Evolutionary conservation across 352 stramenopile species (phyloP).

Genomic region (Phytophthora crassamura): DNA sequence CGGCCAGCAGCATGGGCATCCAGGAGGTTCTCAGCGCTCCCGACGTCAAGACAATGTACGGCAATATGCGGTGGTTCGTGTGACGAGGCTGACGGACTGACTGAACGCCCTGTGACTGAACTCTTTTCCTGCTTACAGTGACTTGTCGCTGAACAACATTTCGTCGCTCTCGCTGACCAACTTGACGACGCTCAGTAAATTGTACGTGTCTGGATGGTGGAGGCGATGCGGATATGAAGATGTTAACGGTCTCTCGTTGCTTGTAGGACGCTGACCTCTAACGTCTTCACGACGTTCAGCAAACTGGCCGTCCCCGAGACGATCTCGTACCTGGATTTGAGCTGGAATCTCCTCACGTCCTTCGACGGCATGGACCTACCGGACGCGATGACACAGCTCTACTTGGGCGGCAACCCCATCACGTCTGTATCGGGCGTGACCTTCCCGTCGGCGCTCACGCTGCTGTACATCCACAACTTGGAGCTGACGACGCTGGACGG

Average conservation of each 20-base stretch:
- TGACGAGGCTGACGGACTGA: neutral
- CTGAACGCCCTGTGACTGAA: slow-evolving; percentile 9
- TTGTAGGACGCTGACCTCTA: slow-evolving; percentile 58
- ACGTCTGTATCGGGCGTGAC: slow-evolving; percentile 54
- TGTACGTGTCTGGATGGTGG: slow-evolving; percentile 34
- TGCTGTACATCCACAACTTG: slow-evolving; percentile 79
- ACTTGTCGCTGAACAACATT: slow-evolving; percentile 64
- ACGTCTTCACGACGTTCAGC: slow-evolving; percentile 51
- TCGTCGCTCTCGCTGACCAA: slow-evolving; percentile 40
- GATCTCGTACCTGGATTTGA: slow-evolving; percentile 61
- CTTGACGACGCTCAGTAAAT: slow-evolving; percentile 42
- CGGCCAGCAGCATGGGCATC: slow-evolving; percentile 51
- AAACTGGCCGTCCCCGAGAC: slow-evolving; percentile 48
- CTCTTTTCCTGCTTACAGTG: slow-evolving; percentile 17
- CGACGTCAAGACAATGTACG: slow-evolving; percentile 55
- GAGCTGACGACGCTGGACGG: slow-evolving; percentile 49
- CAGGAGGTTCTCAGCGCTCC: slow-evolving; percentile 56
- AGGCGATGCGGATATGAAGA: neutral
- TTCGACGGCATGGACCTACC: slow-evolving; percentile 72
- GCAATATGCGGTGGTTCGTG: neutral
- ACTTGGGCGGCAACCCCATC: slow-evolving; percentile 72
- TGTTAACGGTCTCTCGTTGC: neutral
- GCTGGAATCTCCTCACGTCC: slow-evolving; percentile 66
- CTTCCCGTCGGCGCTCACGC: slow-evolving; percentile 56
- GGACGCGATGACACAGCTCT: slow-evolving; percentile 56